Evolutionary conservation across 371 early-diverging fungal genomes (phyloP), one percentile per base, ranked within the genome.

Genomic region (Sporodiniella umbellata): DNA sequence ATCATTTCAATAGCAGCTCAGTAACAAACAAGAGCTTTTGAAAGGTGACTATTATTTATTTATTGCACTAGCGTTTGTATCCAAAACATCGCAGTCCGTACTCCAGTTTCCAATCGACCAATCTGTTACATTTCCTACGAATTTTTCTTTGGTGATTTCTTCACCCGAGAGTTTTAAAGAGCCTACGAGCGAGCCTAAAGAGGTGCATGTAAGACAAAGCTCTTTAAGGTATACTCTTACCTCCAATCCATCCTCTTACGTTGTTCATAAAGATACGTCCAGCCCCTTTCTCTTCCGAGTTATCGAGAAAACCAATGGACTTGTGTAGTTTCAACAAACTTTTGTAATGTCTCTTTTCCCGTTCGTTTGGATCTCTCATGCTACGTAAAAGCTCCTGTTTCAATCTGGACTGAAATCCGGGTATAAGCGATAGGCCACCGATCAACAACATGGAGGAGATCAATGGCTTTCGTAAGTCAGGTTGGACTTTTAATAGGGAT

Each of bases 371-470:
- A 11, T 59, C 45, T 4, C 59, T 70, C 60, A 89, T 62, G 1
- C 72, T 57, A 5, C 76, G 64, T 22, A 74, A 45, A n/a, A 89
- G 47, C 47, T 87, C 87, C 35, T 80, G 79, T 26, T 80, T 66
- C 19, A 94, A 48, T 5, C 92, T 69, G 1, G 67, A 59, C 23
- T 79, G 76, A 48, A 95, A 79, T 19, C 89, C 87, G 1, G 93
- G 92, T 33, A 93, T 55, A 58, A 86, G 76, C 1, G 87, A 71
- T 0, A 89, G 86, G 0, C 93, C 94, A 31, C 96, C 96, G 17
- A 84, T 78, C 26, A 94, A 66, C 14, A 94, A 59, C 37, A 93
- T 60, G 0, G 81, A 80, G 4, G 75, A 72, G 8, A 81, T 72
- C 47, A 94, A 53, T 6, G 78, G 84, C 4, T 83, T 75, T 1